Evolutionary conservation across 2,329 filamentous ascomycete species (phyloP), one percentile per base, ranked within the genome.

Genomic region (Pseudocercospora cruenta): DNA sequence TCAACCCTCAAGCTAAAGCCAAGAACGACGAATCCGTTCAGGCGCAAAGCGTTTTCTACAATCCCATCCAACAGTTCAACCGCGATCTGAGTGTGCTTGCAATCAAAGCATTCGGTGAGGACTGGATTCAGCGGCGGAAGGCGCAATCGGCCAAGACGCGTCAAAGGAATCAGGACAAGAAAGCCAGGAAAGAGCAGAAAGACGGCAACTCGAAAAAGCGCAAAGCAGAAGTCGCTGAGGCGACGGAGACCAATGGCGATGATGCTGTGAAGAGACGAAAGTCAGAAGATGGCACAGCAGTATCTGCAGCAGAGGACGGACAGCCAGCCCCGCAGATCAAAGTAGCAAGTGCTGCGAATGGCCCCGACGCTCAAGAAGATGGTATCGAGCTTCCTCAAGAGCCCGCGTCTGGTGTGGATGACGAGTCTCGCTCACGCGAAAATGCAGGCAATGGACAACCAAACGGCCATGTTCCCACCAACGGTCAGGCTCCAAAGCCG

Each of bases 21-120:
- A 77, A 80, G 66, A 71, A 78, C 28, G 78, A 78, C 64, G 76
- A 83, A 64, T 64, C 61, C 24, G 45, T 63, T 86, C 87, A 73
- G 82, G 85, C 66, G 86, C 91, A 94, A 73, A 83, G 84, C 36
- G 96, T 99, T 63, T 99, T 99, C 77, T 99, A 99, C 85, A 99
- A 99, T 74, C 94, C 95, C 0, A 97, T 99, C 62, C 95, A 99
- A 78, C 95, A 99, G 77, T 99, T 98, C 84, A 99, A 99, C 80
- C 91, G 96, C 55, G 95, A 99, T 77, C 81, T 99, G 70, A 97
- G 93, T 67, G 92, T 97, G 26, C 85, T 99, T 14, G 93, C 93
- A 0, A 97, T 99, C 78, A 92, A 92, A 75, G 91, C 91, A 0
- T 97, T 94, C 77, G 92, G 92, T 1, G 89, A 95, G 71, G 88